Conservation (phyloP, 768 basidiomycete species). For the Coprinopsis sp. region DNA sequence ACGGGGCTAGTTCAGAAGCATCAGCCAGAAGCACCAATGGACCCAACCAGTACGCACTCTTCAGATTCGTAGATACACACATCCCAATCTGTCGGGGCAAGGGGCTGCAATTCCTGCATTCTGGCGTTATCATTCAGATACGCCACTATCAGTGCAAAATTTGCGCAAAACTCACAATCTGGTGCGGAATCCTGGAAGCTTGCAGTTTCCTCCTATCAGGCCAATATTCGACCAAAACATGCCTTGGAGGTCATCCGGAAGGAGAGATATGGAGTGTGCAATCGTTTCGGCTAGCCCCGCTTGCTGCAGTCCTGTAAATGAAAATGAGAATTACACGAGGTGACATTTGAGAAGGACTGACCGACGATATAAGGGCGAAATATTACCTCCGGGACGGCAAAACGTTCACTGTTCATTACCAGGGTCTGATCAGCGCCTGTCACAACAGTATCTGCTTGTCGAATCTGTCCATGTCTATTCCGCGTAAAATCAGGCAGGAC, state of each 20-base stretch:
- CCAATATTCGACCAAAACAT: slow-evolving; percentile 97
- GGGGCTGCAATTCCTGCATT: slow-evolving; percentile 63
- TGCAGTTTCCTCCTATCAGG: slow-evolving; percentile 78
- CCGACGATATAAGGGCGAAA: slow-evolving; percentile 91
- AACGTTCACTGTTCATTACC: slow-evolving; percentile 87
- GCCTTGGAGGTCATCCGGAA: slow-evolving; percentile 80
- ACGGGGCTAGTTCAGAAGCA: slow-evolving; percentile 43
- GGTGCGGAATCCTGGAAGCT: slow-evolving; percentile 66
- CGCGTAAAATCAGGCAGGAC: slow-evolving; percentile 83
- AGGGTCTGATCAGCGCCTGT: slow-evolving; percentile 64
- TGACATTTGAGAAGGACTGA: slow-evolving; percentile 27
- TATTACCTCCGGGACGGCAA: slow-evolving; percentile 87
- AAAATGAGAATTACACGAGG: neutral
- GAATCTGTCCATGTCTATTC: slow-evolving; percentile 56
- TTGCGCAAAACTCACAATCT: slow-evolving; percentile 58
- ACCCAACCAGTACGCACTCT: slow-evolving; percentile 51
- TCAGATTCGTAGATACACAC: slow-evolving; percentile 67
- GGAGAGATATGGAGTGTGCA: slow-evolving; percentile 65
- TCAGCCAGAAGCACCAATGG: neutral
- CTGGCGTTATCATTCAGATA: slow-evolving; percentile 34
- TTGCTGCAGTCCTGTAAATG: slow-evolving; percentile 63
- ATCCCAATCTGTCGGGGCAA: slow-evolving; percentile 80
- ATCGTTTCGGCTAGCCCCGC: slow-evolving; percentile 74
- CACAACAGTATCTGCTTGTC: slow-evolving; percentile 46
- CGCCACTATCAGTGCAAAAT: neutral